Conservation (phyloP, 257 asterid species). For the Knoxia roxburghii region DNA sequence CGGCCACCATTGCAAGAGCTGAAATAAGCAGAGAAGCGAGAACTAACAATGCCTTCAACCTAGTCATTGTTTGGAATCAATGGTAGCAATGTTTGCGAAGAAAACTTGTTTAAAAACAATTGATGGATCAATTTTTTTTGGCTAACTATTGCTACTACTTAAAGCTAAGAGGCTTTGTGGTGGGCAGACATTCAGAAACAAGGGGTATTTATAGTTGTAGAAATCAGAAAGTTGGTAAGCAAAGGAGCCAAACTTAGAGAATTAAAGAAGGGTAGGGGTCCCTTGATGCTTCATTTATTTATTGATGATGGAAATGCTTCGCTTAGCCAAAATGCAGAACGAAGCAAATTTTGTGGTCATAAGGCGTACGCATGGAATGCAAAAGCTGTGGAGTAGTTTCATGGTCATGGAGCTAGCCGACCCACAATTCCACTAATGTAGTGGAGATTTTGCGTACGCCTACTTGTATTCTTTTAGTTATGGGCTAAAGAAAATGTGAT, state of each 20-base stretch:
- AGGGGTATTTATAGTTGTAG: constrained; percentile 47
- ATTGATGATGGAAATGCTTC: not conserved
- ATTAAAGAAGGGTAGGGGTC: constrained; percentile 1
- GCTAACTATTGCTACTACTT: no score
- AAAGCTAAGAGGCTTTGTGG: constrained; percentile 12
- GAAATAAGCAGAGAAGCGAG: constrained; percentile 27
- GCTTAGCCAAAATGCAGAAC: not conserved
- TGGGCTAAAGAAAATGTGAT: no score
- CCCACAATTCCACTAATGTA: constrained; percentile 45
- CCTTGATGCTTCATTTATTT: not conserved
- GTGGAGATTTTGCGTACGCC: constrained; percentile 15
- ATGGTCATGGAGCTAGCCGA: constrained; percentile 19
- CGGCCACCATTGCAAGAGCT: constrained; percentile 32
- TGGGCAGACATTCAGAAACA: not conserved
- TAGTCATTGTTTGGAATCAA: constrained; percentile 29
- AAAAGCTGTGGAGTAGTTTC: constrained; percentile 17
- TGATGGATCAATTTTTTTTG: not conserved
- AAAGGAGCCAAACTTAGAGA: constrained; percentile 15
- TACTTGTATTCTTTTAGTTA: not conserved
- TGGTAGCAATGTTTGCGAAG: not conserved
- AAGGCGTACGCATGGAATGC: constrained; percentile 25
- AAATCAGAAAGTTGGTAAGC: constrained; percentile 20
- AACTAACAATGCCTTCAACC: constrained; percentile 22
- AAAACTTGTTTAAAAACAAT: not conserved
- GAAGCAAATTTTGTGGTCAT: constrained; percentile 29